Evolutionary conservation across 768 basidiomycete species (phyloP).

Genomic region (Leucogyrophana mollusca): DNA sequence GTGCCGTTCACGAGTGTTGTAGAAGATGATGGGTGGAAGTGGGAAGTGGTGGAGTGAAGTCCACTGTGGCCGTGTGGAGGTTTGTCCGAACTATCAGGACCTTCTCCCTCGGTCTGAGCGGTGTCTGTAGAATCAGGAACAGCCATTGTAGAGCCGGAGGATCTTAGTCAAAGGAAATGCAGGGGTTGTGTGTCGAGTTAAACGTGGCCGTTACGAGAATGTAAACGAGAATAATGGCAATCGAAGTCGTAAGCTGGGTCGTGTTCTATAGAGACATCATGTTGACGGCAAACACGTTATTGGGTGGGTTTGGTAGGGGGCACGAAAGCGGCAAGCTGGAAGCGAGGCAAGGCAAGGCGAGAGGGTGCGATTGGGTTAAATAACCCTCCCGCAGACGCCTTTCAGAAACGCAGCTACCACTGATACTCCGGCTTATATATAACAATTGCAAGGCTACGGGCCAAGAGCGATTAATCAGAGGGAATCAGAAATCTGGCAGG

Average conservation of each 20-base stretch:
- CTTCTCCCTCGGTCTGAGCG: conserved; percentile 53
- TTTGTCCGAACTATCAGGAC: conserved; percentile 59
- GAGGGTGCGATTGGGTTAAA: conserved; percentile 19
- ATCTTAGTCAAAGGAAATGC: conserved; percentile 12
- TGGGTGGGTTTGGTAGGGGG: conserved; percentile 6
- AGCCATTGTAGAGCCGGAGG: conserved; percentile 32
- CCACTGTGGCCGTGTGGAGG: conserved; percentile 41
- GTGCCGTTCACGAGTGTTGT: conserved; percentile 14
- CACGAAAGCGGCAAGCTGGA: conserved; percentile 4
- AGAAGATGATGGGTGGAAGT: conserved; percentile 7
- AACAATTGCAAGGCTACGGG: no score
- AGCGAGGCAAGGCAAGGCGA: conserved; percentile 14
- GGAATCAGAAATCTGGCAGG: conserved; percentile 1
- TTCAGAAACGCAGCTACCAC: conserved; percentile 7
- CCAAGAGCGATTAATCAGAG: background rate
- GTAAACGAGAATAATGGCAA: conserved; percentile 11
- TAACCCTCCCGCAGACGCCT: conserved; percentile 26
- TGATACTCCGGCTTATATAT: no score
- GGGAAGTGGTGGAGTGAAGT: conserved; percentile 11
- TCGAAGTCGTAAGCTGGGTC: conserved; percentile 11
- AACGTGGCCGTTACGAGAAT: conserved; percentile 11
- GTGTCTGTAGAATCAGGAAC: conserved; percentile 49
- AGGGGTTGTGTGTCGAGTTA: conserved; percentile 13
- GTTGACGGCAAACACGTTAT: conserved; percentile 29
- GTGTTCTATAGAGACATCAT: conserved; percentile 37